Conservation (phyloP, 345 rosid species). For the Eucalyptus curtisii region DNA sequence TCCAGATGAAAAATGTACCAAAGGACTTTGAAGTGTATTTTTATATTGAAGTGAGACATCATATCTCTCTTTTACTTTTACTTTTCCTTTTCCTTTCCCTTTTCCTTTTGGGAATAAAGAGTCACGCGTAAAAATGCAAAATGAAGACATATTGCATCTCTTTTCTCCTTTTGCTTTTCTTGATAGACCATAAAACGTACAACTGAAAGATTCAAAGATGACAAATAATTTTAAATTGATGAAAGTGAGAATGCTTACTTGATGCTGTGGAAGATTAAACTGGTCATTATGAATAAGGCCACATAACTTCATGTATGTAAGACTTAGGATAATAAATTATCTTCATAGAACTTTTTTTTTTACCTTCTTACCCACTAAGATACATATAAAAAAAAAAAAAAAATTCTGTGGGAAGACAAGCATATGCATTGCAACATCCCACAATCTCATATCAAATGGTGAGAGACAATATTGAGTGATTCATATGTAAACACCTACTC, state of each 20-base stretch:
- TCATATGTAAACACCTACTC: not conserved
- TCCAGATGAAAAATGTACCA: no score
- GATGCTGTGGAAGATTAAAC: no score
- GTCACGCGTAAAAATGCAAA: not conserved
- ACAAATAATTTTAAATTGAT: no score
- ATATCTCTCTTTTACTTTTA: not conserved
- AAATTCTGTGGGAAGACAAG: no score
- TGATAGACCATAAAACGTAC: not conserved
- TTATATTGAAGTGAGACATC: not conserved
- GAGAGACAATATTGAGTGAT: not conserved
- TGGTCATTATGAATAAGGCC: no score
- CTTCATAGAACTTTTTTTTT: no score
- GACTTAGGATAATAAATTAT: accelerated
- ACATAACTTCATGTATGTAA: no score
- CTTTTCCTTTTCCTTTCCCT: not conserved
- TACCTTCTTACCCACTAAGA: no score
- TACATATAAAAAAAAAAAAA: no score
- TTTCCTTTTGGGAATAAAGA: not conserved
- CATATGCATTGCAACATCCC: not conserved
- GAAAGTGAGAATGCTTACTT: no score
- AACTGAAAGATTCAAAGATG: no score
- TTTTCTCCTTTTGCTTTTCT: not conserved
- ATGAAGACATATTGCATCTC: not conserved
- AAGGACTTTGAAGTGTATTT: accelerated
- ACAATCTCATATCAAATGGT: not conserved